Base-by-base conservation (phyloP, 345 rosid species). In the Atalantia buxifolia region DNA sequence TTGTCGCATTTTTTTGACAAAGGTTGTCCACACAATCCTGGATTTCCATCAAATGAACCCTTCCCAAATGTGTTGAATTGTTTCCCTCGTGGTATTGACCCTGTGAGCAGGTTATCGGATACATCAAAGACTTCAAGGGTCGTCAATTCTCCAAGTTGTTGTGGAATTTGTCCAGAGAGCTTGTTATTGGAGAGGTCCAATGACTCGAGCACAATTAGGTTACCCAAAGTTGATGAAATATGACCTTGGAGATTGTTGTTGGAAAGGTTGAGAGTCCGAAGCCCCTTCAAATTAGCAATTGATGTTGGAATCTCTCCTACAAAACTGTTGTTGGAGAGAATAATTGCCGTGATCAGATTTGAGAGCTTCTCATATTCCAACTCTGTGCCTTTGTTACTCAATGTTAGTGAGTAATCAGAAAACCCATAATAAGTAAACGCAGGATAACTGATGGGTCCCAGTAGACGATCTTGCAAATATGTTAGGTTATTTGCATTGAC, bases 261-360 rank as follows among this genome's bases (percentile, higher is more conserved):
- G 30, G 78, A 64, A 48, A 76, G 78, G 8, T 64, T 7, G 3
- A 76, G 61, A 30, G 13, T 9, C 1, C 14, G 31, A 27, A 50
- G 71, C 4, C 30, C 50, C 31, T 64, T 14, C 0, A 66, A 24
- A 24, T 33, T 66, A 2, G 42, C 45, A 10, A 76, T 8, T 5
- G 60, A 55, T 6, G 7, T 12, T 0, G 81, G 84, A 61, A 78
- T 63, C 35, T 69, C 40, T 24, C 84, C 81, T 13, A 2, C 1
- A 8, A 82, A 69, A 31, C 13, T 38, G 2, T 82, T 82, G 40
- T 21, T 59, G 0, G 75, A 72, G 4, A 77, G 70, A 48, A 31
- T 24, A 31, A 77, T 77, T 5, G 28, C 1, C 2, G 18, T 35
- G 4, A 81, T 25, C 7, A 22, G 6, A 0, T 66, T 27, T 24